Evolutionary conservation across 2,329 filamentous ascomycete genomes (phyloP), one percentile per base, ranked within the genome.

Genomic region (Clarireedia paspali): DNA sequence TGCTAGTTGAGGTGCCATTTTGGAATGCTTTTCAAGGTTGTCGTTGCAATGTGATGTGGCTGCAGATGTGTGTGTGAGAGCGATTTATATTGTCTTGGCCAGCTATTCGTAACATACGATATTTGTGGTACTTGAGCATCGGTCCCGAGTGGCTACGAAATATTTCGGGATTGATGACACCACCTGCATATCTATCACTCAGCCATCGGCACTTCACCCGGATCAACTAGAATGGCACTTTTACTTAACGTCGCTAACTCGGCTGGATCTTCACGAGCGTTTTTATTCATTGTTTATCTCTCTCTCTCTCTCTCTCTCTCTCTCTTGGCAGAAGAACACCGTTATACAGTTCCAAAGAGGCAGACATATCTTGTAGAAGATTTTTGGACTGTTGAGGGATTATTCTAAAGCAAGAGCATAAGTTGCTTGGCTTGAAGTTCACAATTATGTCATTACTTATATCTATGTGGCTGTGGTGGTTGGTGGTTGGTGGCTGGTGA

Each of bases 1-100:
- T 64, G 89, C 78, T 51, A 94, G 67, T 71, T 80, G 82, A 56
- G 78, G 76, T 45, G 79, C 73, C 81, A 83, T 83, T 6, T 59
- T 70, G 59, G 34, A 34, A 47, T 42, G 15, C 20, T 17, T 20
- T 42, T 34, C 6, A n/a, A 15, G 24, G 20, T 24, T 5, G 23
- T 23, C 15, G n/a, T 17, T 48, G 45, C 27, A n/a, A 20, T 47
- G 10, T 14, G 26, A 20, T 47, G 10, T 10, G 26, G 36, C 26
- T 53, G 14, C 14, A 15, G 10, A 20, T 20, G 10, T n/a, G 15
- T 47, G 5, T 39, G 27, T 24, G 30, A 34, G 30, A 9, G 30
- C 10, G 30, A 4, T 34, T 34, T 34, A 12, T n/a, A 42, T n/a
- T 42, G 15, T 12, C 30, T 12, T 34, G 30, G 30, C 30, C 9